Percentiles rank a stretch among this genome's conserved stretches.
Conservation (phyloP, 805 yeast genomes). For the Debaryomyces hansenii region DNA sequence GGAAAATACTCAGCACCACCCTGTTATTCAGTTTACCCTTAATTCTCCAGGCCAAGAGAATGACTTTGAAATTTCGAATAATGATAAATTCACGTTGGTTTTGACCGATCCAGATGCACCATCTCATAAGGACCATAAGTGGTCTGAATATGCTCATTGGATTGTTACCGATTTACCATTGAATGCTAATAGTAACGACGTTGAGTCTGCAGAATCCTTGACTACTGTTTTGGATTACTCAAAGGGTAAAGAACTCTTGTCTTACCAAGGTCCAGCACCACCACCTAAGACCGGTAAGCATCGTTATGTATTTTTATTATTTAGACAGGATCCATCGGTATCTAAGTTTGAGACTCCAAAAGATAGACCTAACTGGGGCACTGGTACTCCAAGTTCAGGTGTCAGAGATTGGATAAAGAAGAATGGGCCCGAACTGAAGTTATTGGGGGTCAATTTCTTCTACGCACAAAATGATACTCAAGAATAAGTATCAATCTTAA, state of each 20-base stretch:
- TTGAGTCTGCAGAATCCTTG: constrained; percentile 30
- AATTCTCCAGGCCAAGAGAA: constrained; percentile 45
- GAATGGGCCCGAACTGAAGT: constrained; percentile 52
- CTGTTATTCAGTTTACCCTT: constrained; percentile 66
- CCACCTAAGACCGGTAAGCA: constrained; percentile 85
- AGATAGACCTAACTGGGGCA: constrained; percentile 81
- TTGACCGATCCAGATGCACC: constrained; percentile 97
- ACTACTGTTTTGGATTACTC: constrained; percentile 32
- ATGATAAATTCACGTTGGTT: constrained; percentile 68
- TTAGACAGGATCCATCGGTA: constrained; percentile 57
- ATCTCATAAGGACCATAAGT: constrained; percentile 72
- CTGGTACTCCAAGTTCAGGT: constrained; percentile 78
- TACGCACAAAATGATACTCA: constrained; percentile 60
- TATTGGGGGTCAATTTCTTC: constrained; percentile 80
- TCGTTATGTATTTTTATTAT: constrained; percentile 78
- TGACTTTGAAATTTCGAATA: constrained; percentile 39
- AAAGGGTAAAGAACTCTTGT: constrained; percentile 44
- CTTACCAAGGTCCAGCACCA: constrained; percentile 87
- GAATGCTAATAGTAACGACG: constrained; percentile 26
- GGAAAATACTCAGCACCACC: constrained; percentile 65
- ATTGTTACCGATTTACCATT: constrained; percentile 55
- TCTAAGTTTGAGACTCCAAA: constrained; percentile 41
- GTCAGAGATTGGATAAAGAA: constrained; percentile 70
- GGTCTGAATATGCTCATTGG: constrained; percentile 88
- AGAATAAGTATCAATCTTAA: constrained; percentile 2